phyloP scores from a whole-genome alignment of 306 rosid genomes.

The Prosopis cineraria region DNA sequence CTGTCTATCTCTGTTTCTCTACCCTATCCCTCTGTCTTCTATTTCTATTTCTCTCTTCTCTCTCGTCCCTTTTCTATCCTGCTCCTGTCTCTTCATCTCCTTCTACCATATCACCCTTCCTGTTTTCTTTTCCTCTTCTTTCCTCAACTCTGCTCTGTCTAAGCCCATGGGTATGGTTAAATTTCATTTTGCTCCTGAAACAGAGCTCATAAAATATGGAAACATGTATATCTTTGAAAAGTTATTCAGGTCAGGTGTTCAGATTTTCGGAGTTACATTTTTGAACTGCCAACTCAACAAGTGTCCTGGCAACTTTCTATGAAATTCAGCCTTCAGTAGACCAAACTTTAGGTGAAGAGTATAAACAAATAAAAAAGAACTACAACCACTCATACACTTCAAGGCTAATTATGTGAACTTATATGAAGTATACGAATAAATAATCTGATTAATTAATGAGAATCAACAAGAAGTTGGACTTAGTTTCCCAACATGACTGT shows the following conservation, averaged over 20 bases:
- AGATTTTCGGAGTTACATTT: constrained; percentile 24
- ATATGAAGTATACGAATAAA: constrained; percentile 1
- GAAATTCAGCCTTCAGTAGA: not conserved
- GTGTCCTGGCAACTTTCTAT: not conserved
- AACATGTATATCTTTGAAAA: not conserved
- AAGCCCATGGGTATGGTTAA: constrained; percentile 9
- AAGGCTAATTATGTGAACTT: not conserved
- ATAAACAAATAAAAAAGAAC: constrained; percentile 1
- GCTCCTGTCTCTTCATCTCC: too few species aligned
- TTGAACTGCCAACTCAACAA: not conserved
- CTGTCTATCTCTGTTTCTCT: too few species aligned
- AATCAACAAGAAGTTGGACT: not conserved
- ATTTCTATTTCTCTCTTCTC: too few species aligned
- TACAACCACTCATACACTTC: not conserved
- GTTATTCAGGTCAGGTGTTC: constrained; percentile 4
- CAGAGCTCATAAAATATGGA: constrained; percentile 16
- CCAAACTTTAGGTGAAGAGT: constrained; percentile 18
- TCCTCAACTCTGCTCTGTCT: constrained; percentile 29
- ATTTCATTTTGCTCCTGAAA: constrained; percentile 14
- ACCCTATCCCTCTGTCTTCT: too few species aligned
- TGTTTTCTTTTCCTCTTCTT: not conserved
- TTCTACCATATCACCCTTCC: too few species aligned
- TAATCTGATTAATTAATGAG: not conserved
- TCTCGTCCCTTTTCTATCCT: too few species aligned
- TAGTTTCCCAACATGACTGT: not conserved